Evolutionary conservation across 371 early-diverging fungal species (phyloP).

Genomic region (Zychaea mexicana): DNA sequence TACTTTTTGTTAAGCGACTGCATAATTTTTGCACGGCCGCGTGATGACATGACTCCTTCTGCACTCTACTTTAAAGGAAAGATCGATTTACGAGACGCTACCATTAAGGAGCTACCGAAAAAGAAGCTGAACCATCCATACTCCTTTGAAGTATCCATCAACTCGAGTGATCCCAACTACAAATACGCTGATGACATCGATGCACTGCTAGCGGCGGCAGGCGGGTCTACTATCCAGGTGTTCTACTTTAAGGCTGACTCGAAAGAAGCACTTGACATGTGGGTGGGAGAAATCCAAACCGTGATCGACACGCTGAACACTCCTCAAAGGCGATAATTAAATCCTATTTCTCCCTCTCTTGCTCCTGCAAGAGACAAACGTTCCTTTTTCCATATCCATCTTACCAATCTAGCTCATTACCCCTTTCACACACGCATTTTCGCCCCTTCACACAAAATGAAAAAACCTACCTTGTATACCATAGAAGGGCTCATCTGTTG

Average conservation of each 20-base stretch:
- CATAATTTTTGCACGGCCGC: conserved; percentile 19
- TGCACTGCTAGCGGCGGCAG: conserved; percentile 21
- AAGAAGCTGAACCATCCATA: conserved; percentile 13
- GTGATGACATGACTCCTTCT: conserved; percentile 6
- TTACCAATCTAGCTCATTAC: too few species aligned
- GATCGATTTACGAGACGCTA: conserved; percentile 15
- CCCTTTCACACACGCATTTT: neutral
- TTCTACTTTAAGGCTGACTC: conserved; percentile 23
- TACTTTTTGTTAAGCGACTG: conserved; percentile 23
- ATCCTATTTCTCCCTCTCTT: neutral
- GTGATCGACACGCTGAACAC: conserved; percentile 12
- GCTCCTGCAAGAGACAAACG: neutral
- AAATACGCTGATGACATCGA: conserved; percentile 22
- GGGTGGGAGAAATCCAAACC: conserved; percentile 17
- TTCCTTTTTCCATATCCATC: neutral
- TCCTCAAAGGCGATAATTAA: conserved; percentile 6
- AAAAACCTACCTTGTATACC: neutral
- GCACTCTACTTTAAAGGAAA: conserved; percentile 20
- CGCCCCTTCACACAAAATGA: neutral
- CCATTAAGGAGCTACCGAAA: conserved; percentile 13
- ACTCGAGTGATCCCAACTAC: conserved; percentile 19
- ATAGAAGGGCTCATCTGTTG: neutral
- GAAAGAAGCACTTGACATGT: conserved; percentile 13
- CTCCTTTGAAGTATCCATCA: conserved; percentile 18
- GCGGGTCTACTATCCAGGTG: conserved; percentile 15